Conservation (phyloP, 2,329 filamentous ascomycete genomes). For the Cytospora piceae region DNA sequence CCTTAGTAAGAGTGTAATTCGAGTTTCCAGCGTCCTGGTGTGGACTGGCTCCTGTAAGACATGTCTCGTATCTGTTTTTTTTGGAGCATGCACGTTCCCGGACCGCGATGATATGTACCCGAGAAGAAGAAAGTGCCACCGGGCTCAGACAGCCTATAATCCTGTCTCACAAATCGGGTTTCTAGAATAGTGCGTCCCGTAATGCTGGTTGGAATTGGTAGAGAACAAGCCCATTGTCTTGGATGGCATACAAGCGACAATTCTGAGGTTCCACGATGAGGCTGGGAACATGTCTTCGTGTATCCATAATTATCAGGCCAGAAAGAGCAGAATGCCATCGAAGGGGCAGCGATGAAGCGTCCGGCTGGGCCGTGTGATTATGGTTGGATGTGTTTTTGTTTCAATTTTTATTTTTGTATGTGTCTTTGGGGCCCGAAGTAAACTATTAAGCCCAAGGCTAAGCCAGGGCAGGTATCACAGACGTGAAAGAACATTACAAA, state of each 20-base stretch:
- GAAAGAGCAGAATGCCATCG: background rate
- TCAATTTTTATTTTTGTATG: background rate
- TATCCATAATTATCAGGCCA: background rate
- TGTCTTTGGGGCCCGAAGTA: background rate
- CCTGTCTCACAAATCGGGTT: too few relatives aligned
- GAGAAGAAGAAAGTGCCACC: background rate
- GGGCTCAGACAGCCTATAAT: background rate
- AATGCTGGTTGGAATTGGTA: background rate
- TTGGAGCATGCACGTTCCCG: too few relatives aligned
- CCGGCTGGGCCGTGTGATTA: background rate
- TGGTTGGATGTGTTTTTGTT: slow-evolving; percentile 5
- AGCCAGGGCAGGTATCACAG: slow-evolving; percentile 19
- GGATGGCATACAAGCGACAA: background rate
- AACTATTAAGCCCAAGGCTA: slow-evolving; percentile 9
- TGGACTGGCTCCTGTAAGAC: too few relatives aligned
- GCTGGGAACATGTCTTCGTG: background rate
- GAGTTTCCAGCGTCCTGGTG: too few relatives aligned
- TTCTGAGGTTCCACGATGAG: background rate
- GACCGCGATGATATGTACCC: background rate
- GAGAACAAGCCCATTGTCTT: background rate
- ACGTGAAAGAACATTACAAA: slow-evolving; percentile 13
- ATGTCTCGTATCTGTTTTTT: too few relatives aligned
- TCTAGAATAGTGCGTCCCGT: too few relatives aligned
- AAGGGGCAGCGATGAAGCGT: background rate
- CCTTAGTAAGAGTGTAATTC: too few relatives aligned